These are phyloP conservation scores for Phanerochaete carnosa DNA, from an alignment of 768 basidiomycete species.

Conservation along the genomic window DNA sequence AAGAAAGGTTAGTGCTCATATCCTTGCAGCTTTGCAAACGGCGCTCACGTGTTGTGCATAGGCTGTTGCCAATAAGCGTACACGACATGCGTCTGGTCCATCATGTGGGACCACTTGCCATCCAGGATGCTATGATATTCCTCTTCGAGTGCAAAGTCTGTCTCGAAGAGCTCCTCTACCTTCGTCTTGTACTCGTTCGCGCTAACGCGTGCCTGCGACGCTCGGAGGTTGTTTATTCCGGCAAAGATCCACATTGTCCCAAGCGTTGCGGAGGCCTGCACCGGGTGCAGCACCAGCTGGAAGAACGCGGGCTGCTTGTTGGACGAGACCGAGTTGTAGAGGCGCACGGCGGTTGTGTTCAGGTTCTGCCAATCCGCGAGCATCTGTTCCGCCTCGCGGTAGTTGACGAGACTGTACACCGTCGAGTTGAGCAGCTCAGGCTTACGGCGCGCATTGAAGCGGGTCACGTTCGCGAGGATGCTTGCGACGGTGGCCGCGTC, in stretches of 20 bases:
- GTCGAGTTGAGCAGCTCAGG: conserved; percentile 62
- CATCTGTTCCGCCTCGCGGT: conserved; percentile 67
- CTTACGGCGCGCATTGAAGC: conserved; percentile 58
- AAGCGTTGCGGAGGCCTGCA: conserved; percentile 55
- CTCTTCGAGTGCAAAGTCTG: conserved; percentile 58
- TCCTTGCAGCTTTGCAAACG: neutral
- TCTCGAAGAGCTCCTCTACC: conserved; percentile 54
- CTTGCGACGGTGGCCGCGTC: conserved; percentile 42
- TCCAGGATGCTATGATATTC: conserved; percentile 57
- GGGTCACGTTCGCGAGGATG: conserved; percentile 54
- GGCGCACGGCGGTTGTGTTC: conserved; percentile 43
- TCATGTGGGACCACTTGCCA: conserved; percentile 43
- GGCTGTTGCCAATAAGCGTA: conserved; percentile 76
- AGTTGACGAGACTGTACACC: conserved; percentile 61
- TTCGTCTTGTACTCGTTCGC: conserved; percentile 55
- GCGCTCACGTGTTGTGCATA: conserved; percentile 52
- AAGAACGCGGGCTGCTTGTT: conserved; percentile 58
- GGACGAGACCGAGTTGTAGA: conserved; percentile 51
- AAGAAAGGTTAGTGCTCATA: neutral
- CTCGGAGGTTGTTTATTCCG: conserved; percentile 57
- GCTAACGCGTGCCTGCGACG: conserved; percentile 60
- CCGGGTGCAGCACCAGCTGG: conserved; percentile 68
- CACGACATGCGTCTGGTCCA: conserved; percentile 68
- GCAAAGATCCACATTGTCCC: conserved; percentile 56
- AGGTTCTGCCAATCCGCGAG: conserved; percentile 48